These are phyloP conservation scores for Boletus edulis DNA, from an alignment of 768 basidiomycete genomes.

Conservation along the genomic window DNA sequence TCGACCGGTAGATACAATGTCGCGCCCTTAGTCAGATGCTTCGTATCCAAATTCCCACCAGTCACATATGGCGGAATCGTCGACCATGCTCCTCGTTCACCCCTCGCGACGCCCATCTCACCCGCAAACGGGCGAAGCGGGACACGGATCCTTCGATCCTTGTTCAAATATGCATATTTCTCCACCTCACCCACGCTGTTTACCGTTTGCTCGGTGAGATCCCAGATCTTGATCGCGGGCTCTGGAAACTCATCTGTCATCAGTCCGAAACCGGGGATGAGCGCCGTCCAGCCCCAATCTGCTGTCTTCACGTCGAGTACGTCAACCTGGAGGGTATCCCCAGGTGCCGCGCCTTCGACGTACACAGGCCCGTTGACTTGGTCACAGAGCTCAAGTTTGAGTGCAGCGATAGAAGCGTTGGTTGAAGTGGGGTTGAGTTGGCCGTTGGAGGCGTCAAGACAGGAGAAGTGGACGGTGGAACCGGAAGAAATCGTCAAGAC, in stretches of 20 bases:
- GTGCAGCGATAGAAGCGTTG: slow-evolving; percentile 31
- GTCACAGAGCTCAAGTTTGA: slow-evolving; percentile 49
- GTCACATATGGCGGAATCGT: slow-evolving; percentile 64
- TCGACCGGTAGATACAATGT: slow-evolving; percentile 57
- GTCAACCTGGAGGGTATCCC: slow-evolving; percentile 61
- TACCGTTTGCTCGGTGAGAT: slow-evolving; percentile 31
- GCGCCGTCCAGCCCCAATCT: slow-evolving; percentile 62
- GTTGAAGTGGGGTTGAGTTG: slow-evolving; percentile 49
- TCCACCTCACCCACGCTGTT: slow-evolving; percentile 19
- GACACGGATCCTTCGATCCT: slow-evolving; percentile 45
- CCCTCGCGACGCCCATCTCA: slow-evolving; percentile 62
- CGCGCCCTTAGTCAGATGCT: slow-evolving; percentile 52
- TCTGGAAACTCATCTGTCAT: slow-evolving; percentile 53
- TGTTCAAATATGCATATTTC: slow-evolving; percentile 49
- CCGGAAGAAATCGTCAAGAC: slow-evolving; percentile 50
- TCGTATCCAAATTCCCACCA: slow-evolving; percentile 62
- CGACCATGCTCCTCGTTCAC: slow-evolving; percentile 48
- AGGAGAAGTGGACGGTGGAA: slow-evolving; percentile 54
- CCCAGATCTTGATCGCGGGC: slow-evolving; percentile 55
- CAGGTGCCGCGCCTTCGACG: slow-evolving; percentile 49
- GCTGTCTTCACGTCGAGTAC: slow-evolving; percentile 51
- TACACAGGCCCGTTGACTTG: slow-evolving; percentile 62
- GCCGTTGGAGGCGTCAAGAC: slow-evolving; percentile 62
- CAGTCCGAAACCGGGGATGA: slow-evolving; percentile 59
- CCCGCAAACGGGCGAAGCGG: slow-evolving; percentile 59